These are phyloP conservation scores for Acanthamoeba castellanii DNA, from an alignment of 208 protist genomes.

Conservation along the genomic window DNA sequence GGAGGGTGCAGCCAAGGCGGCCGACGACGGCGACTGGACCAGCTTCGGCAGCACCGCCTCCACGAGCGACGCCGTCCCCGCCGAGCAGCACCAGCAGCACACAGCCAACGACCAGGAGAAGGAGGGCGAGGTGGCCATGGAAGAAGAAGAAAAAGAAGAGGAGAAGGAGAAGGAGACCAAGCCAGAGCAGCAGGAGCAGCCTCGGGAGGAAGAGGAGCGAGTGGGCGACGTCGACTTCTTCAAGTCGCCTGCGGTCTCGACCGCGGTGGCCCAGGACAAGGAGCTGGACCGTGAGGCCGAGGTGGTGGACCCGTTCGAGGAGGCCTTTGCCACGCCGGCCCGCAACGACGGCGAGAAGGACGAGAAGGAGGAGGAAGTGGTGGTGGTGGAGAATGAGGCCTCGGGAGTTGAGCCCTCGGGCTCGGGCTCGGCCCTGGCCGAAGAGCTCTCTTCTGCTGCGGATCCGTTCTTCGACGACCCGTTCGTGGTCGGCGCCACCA, in stretches of 20 bases:
- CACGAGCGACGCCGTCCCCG: background rate
- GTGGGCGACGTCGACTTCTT: background rate
- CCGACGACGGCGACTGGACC: background rate
- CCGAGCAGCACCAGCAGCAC: background rate
- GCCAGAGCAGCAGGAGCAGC: background rate
- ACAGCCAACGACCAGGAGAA: background rate
- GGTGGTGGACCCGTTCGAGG: background rate
- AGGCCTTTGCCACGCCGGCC: constrained; percentile 5
- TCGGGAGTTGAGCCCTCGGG: no score
- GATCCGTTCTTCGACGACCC: background rate
- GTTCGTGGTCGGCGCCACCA: background rate
- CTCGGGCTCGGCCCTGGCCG: no score
- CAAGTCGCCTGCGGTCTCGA: background rate
- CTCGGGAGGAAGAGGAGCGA: background rate
- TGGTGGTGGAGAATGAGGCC: no score
- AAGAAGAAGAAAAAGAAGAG: background rate
- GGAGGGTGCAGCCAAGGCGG: background rate
- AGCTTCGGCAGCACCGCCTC: background rate
- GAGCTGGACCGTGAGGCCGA: constrained; percentile 3
- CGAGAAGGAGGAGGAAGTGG: background rate
- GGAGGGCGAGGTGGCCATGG: background rate
- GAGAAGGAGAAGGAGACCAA: background rate
- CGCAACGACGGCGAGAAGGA: constrained; percentile 8
- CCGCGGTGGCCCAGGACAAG: background rate
- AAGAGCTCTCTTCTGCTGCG: no score